phyloP scores from a whole-genome alignment of 371 early-diverging fungal species.

The Mucor mucedo region DNA sequence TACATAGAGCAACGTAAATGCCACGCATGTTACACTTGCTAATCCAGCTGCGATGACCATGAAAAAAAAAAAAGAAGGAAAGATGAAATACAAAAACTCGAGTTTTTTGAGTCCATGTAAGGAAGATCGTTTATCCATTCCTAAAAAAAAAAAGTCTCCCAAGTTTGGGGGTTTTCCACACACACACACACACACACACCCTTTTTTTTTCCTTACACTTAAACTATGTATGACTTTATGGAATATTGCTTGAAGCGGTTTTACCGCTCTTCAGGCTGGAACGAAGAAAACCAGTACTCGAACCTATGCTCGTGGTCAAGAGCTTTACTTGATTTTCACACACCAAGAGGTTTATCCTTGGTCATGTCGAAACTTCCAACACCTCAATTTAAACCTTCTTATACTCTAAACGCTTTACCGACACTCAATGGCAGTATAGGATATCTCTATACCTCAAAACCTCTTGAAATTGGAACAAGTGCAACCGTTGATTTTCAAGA shows the following conservation, averaged over 20 bases:
- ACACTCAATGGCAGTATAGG: slow-evolving; percentile 78
- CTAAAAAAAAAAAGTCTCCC: not conserved
- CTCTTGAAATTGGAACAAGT: slow-evolving; percentile 67
- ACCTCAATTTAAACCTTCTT: slow-evolving; percentile 75
- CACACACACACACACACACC: too few relatives aligned
- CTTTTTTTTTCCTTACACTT: not conserved
- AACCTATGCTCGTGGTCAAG: slow-evolving; percentile 75
- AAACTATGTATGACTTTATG: slow-evolving; percentile 80
- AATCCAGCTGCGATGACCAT: slow-evolving; percentile 6
- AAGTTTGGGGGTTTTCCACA: too few relatives aligned
- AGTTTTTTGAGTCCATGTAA: too few relatives aligned
- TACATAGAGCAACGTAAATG: slow-evolving; percentile 44
- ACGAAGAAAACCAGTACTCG: slow-evolving; percentile 80
- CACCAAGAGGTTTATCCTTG: slow-evolving; percentile 75
- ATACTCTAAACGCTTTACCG: slow-evolving; percentile 74
- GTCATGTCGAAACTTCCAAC: slow-evolving; percentile 77
- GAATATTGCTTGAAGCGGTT: slow-evolving; percentile 80
- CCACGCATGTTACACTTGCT: slow-evolving; percentile 42
- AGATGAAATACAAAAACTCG: not conserved
- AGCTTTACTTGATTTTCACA: slow-evolving; percentile 78
- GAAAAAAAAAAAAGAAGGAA: too few relatives aligned
- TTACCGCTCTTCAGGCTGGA: slow-evolving; percentile 78
- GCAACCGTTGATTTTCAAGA: slow-evolving; percentile 64
- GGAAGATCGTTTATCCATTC: too few relatives aligned
- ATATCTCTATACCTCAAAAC: slow-evolving; percentile 79